Conservation (phyloP, 2,329 filamentous ascomycete species). For the Grosmannia clavigera region DNA sequence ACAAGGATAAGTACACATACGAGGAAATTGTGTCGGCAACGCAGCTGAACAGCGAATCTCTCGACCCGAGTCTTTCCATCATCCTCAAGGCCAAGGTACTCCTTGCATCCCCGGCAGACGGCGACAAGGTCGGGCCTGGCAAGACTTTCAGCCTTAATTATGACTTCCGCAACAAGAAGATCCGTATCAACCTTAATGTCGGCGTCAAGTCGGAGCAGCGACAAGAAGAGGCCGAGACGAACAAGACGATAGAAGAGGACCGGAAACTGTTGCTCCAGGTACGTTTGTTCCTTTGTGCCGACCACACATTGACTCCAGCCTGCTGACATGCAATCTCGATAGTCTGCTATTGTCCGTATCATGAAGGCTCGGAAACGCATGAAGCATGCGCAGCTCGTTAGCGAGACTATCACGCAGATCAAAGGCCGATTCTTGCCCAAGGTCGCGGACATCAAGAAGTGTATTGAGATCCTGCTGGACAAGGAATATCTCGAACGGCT, state of each 20-base stretch:
- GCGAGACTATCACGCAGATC: slow-evolving; percentile 93
- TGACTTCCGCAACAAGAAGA: slow-evolving; percentile 97
- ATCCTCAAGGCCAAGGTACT: slow-evolving; percentile 91
- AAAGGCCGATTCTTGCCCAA: slow-evolving; percentile 86
- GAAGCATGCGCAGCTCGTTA: slow-evolving; percentile 91
- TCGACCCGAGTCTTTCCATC: slow-evolving; percentile 77
- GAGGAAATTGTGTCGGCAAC: slow-evolving; percentile 79
- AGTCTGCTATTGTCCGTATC: slow-evolving; percentile 98
- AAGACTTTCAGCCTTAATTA: slow-evolving; percentile 79
- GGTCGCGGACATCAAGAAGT: slow-evolving; percentile 96
- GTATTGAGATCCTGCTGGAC: slow-evolving; percentile 95
- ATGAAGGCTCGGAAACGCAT: slow-evolving; percentile 99
- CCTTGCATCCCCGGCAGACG: slow-evolving; percentile 55
- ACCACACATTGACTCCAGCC: slow-evolving; percentile 1
- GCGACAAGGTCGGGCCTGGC: slow-evolving; percentile 63
- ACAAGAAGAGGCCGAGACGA: slow-evolving; percentile 90
- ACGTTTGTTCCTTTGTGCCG: slow-evolving; percentile 25
- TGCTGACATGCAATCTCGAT: neutral
- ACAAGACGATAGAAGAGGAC: slow-evolving; percentile 99
- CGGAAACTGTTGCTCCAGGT: slow-evolving; percentile 94
- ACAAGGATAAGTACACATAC: slow-evolving; percentile 72
- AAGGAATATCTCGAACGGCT: slow-evolving; percentile 97
- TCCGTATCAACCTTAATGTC: slow-evolving; percentile 92
- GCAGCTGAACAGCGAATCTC: slow-evolving; percentile 63
- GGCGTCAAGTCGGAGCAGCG: slow-evolving; percentile 92